Conservation (phyloP, 768 basidiomycete species). For the Trametes cubensis region DNA sequence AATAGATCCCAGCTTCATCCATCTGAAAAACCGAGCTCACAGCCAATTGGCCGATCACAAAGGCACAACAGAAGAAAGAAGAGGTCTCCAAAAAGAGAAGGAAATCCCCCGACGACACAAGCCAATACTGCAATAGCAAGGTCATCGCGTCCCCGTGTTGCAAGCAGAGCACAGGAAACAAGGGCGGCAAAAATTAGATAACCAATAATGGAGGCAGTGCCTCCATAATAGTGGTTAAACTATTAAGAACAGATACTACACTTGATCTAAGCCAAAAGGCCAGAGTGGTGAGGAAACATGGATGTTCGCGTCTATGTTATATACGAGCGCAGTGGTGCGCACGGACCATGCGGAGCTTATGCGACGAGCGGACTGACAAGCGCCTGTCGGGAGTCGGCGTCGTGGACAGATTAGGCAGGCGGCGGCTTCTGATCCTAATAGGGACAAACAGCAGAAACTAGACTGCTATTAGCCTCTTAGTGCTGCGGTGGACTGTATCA, state of each 20-base stretch:
- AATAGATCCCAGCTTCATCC: background rate
- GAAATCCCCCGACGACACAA: constrained; percentile 35
- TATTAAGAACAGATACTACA: constrained; percentile 76
- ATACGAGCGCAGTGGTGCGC: constrained; percentile 2
- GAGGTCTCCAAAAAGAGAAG: constrained; percentile 4
- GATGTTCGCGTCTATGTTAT: background rate
- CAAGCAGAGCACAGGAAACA: constrained; percentile 33
- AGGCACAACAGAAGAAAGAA: constrained; percentile 15
- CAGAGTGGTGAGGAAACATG: constrained; percentile 44
- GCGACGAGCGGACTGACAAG: background rate
- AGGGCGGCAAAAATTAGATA: constrained; percentile 36
- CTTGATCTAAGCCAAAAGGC: constrained; percentile 76
- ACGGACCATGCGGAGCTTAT: constrained; percentile 9
- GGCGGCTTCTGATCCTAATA: constrained; percentile 12
- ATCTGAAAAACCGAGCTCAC: constrained; percentile 16
- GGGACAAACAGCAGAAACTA: background rate
- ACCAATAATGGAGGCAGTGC: constrained; percentile 38
- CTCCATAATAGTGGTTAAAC: constrained; percentile 43
- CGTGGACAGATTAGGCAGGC: constrained; percentile 3
- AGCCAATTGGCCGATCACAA: constrained; percentile 20
- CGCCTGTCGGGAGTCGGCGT: background rate
- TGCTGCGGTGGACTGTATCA: too few species aligned
- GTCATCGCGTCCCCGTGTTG: constrained; percentile 33
- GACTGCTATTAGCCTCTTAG: background rate
- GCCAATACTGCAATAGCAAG: constrained; percentile 33